These are phyloP conservation scores for Marasmius fiardii DNA, from an alignment of 1,284 basidiomycete genomes.

Conservation along the genomic window DNA sequence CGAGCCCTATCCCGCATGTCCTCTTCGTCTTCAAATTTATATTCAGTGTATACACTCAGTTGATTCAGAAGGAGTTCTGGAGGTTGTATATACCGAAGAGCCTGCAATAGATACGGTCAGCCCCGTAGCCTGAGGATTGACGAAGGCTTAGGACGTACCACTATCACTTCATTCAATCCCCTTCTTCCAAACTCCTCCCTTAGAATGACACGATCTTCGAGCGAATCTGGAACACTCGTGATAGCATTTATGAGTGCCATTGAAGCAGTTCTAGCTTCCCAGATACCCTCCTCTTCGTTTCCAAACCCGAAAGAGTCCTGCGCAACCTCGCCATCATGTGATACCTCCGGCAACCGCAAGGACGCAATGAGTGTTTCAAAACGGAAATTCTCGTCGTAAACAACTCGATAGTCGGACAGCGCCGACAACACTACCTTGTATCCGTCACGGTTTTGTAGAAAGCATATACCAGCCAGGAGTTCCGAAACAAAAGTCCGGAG, in stretches of 20 bases:
- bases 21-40: constrained; percentile 87
- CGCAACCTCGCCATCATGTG: constrained; percentile 26
- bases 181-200: constrained; percentile 79
- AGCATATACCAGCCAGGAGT: constrained; percentile 80
- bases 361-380: constrained; percentile 76
- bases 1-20: constrained; percentile 69
- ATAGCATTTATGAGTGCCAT: constrained; percentile 83
- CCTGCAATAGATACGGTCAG: constrained; percentile 36
- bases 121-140: not conserved
- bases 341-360: constrained; percentile 51
- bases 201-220: constrained; percentile 77
- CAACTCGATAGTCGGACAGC: constrained; percentile 74
- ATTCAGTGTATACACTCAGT: constrained; percentile 79
- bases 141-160: constrained; percentile 48
- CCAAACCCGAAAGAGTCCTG: constrained; percentile 36
- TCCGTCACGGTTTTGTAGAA: constrained; percentile 70
- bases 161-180: constrained; percentile 80
- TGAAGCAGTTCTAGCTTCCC: constrained; percentile 79
- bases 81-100: constrained; percentile 71
- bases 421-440: constrained; percentile 74
- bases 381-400: constrained; percentile 73
- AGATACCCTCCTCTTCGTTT: constrained; percentile 62
- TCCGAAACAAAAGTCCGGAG: constrained; percentile 73
- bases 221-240: constrained; percentile 69
- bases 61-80: constrained; percentile 75